A percentile compares a stretch with the other conserved stretches of the same genome.
phyloP scores from a whole-genome alignment of 140 eudicot genomes.

The Erigeron philadelphicus region DNA sequence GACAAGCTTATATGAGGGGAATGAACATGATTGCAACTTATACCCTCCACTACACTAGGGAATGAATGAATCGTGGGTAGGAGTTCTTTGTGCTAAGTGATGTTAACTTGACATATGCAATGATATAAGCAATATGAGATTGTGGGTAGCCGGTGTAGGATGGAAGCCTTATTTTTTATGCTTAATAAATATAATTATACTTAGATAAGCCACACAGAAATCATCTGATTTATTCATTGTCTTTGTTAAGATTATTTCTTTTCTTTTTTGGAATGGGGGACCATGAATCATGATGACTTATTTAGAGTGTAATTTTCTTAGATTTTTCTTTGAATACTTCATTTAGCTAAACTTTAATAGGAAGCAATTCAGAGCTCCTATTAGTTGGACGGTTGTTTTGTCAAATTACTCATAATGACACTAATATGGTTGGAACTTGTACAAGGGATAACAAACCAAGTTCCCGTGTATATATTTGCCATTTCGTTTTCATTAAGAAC shows the following conservation, averaged over 20 bases:
- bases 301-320: conserved; percentile 13
- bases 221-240: conserved; percentile 10
- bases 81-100: conserved; percentile 34
- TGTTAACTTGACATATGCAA: conserved; percentile 35
- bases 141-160: conserved; percentile 37
- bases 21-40: conserved; percentile 33
- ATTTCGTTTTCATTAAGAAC: neutral
- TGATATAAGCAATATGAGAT: conserved; percentile 35
- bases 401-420: conserved; percentile 29
- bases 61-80: conserved; percentile 30
- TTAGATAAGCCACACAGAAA: conserved; percentile 13
- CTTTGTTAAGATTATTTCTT: conserved; percentile 3
- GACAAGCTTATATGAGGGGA: conserved; percentile 26
- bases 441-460: conserved; percentile 21
- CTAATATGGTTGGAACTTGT: conserved; percentile 16
- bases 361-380: conserved; percentile 19
- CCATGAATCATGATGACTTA: conserved; percentile 14
- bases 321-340: conserved; percentile 7
- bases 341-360: neutral
- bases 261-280: neutral
- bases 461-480: conserved; percentile 8
- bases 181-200: conserved; percentile 18
- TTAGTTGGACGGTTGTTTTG: conserved; percentile 32
- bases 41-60: conserved; percentile 34
- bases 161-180: conserved; percentile 24